Base-by-base conservation (phyloP, 192 early-diverging fungal species). In the Lobosporangium transversale region DNA sequence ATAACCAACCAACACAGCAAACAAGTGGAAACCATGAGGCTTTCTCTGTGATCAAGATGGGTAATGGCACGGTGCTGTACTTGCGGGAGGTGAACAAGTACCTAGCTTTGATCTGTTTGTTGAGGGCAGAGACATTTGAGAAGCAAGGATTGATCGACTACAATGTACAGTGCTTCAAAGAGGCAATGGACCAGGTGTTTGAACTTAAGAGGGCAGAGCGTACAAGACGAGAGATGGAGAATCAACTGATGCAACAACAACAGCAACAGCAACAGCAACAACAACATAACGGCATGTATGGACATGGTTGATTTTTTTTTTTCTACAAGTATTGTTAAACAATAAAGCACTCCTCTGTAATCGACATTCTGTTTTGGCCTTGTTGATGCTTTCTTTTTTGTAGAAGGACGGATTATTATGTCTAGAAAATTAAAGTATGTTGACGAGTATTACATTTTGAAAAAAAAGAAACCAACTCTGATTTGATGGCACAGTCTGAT, bases 121-220 rank as follows among this genome's bases (percentile, higher is more conserved):
- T 96, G 21, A 81, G 92, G 23, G 86, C 90, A 27, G 94, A 94
- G 64, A 93, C 91, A 49, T 95, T 92, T 80, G 92, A 93, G 63
- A 91, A 93, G 58, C 85, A 86, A 54, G 94, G 93, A 12, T 61
- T 96, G 73, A 88, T 96, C 52, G 94, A 96, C 71, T 96, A 91
- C 69, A 96, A 96, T 70, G 94, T 96, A 66, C 81, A 87, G 32
- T 89, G 89, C 53, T 94, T 95, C 78, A 86, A 87, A 53, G 87
- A 95, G 57, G 91, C 93, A 24, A 87, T 96, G 55, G 81, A 88
- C 40, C 89, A 94, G 31, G 92, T 95, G 6, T 92, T 94, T 85
- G 84, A 89, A 53, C 74, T 89, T 33, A 79, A 81, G 62, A 51
- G 82, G 23, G 63, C 76, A 1, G 79, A 83, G 35, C 59, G 76